Evolutionary conservation across 805 yeast genomes (phyloP), one percentile per base, ranked within the genome.

Genomic region (Millerozyma miso): DNA sequence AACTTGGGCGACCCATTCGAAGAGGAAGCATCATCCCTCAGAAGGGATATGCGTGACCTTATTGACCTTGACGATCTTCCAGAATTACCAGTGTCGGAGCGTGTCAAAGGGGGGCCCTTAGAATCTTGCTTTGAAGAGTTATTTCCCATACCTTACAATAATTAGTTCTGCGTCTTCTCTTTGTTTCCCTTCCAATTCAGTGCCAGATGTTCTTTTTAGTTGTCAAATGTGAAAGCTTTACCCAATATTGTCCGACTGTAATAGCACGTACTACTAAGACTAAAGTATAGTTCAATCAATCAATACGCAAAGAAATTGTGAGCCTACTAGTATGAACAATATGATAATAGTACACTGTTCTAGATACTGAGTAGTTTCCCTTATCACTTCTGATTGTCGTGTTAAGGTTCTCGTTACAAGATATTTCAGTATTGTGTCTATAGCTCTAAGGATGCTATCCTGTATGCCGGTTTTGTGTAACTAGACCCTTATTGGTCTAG

Each of bases 41-140:
- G 44, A 37, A 60, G 32, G 38, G 67, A 54, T 43, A 59, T 50
- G 38, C 68, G 54, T 42, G 76, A 71, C 43, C 75, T 60, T 14
- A 67, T 60, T 3, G 81, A 76, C 40, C 79, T 65, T 6, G 73
- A 56, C 10, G 78, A 72, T 53, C 64, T 73, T 12, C 70, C 68
- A 5, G 80, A 75, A 42, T 67, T 73, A 38, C 74, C 70, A 2
- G 85, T 80, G 51, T 79, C 82, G 12, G 78, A 69, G 38, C 83
- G 60, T 14, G 76, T 63, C 54, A 79, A 74, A n/a, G 82, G 77
- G 12, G 61, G 54, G 13, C 66, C 69, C 42, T 48, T 46, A 26
- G 41, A 34, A 33, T 51, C 53, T 38, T 56, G 56, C 55, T 74
- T 76, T 16, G 81, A 76, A 38, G 74, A 63, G 29, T 74, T 63